These are phyloP conservation scores for Nepenthes gracilis DNA, from an alignment of 148 eudicot species.

Conservation along the genomic window DNA sequence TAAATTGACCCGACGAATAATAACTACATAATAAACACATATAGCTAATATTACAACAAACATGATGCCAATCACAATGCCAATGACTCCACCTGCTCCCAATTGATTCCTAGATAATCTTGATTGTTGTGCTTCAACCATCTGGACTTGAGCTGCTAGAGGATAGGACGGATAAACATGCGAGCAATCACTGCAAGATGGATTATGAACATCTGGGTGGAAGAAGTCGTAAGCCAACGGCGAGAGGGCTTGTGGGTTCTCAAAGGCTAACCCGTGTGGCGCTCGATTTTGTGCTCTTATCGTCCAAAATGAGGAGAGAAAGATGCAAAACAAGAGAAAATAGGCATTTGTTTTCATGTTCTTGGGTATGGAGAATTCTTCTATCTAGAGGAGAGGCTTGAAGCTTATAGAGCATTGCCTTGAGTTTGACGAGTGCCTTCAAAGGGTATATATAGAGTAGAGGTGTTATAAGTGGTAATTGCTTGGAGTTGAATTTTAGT, in stretches of 20 bases:
- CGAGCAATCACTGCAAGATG: slow-evolving; percentile 7
- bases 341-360: not conserved
- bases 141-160: not conserved
- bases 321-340: slow-evolving; percentile 5
- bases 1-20: not conserved
- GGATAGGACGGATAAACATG: not conserved
- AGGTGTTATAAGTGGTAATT: slow-evolving; percentile 18
- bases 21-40: slow-evolving; percentile 24
- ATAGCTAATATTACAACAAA: slow-evolving; percentile 24
- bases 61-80: slow-evolving; percentile 20
- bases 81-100: slow-evolving; percentile 26
- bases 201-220: slow-evolving; percentile 31
- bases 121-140: slow-evolving; percentile 24
- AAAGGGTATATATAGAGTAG: slow-evolving; percentile 24
- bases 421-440: not conserved
- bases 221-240: slow-evolving; percentile 60
- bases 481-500: slow-evolving; percentile 49
- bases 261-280: slow-evolving; percentile 49
- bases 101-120: not conserved
- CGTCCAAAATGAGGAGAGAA: slow-evolving; percentile 18
- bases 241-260: slow-evolving; percentile 37
- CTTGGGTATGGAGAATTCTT: not conserved
- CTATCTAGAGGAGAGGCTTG: not conserved
- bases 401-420: not conserved
- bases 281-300: slow-evolving; percentile 37